phyloP scores from a whole-genome alignment of 1,284 basidiomycete genomes.

The Pascua guehoae region DNA sequence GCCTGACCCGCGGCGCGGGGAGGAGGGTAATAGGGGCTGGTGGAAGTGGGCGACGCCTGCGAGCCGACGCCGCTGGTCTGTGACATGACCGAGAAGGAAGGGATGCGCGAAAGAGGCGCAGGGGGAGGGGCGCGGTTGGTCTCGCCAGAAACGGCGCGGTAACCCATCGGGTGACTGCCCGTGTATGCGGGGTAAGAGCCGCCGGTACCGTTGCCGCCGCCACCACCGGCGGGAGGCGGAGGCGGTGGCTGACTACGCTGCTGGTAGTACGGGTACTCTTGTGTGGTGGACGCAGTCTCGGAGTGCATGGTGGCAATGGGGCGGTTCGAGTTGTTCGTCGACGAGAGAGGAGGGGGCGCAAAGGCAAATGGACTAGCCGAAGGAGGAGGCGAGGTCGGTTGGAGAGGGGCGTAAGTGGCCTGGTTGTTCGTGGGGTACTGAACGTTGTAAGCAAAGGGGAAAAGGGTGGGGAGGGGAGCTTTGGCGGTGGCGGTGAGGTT shows the following conservation, averaged over 20 bases:
- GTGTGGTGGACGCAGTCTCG: slow-evolving; percentile 26
- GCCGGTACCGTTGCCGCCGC: slow-evolving; percentile 2
- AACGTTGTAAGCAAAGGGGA: background rate
- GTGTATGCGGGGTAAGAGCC: slow-evolving; percentile 24
- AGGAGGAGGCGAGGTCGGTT: slow-evolving; percentile 24
- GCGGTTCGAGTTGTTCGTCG: slow-evolving; percentile 5
- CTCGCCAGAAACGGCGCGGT: slow-evolving; percentile 39
- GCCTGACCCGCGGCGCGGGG: slow-evolving; percentile 11
- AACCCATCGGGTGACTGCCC: slow-evolving; percentile 34
- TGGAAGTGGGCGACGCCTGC: slow-evolving; percentile 11
- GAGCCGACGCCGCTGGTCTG: slow-evolving; percentile 8
- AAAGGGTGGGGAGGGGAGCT: background rate
- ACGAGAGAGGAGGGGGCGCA: slow-evolving; percentile 39
- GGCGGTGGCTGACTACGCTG: slow-evolving; percentile 4
- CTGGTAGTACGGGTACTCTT: slow-evolving; percentile 23
- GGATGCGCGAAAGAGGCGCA: slow-evolving; percentile 11
- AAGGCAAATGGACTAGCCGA: slow-evolving; percentile 44
- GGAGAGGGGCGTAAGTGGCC: slow-evolving; percentile 3
- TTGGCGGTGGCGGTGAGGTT: background rate
- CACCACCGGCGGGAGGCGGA: slow-evolving; percentile 7
- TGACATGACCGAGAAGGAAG: slow-evolving; percentile 8
- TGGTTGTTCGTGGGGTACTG: slow-evolving; percentile 4
- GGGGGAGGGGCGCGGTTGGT: slow-evolving; percentile 22
- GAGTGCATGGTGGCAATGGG: slow-evolving; percentile 25
- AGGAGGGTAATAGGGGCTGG: slow-evolving; percentile 17